phyloP scores from a whole-genome alignment of 2,329 filamentous ascomycete species.

The Chaetomiaceae sp. region DNA sequence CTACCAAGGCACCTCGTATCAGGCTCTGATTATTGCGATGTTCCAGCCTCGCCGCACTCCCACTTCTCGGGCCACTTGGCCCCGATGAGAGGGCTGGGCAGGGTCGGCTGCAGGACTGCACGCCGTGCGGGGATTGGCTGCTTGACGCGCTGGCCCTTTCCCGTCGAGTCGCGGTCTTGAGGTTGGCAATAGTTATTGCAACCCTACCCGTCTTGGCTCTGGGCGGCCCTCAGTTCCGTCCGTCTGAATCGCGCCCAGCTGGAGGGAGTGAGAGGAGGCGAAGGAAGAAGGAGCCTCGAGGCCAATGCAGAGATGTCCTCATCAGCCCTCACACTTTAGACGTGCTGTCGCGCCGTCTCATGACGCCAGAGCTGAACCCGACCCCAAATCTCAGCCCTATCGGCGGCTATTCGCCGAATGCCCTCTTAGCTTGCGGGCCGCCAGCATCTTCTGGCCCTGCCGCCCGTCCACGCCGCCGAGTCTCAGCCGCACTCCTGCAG shows the following conservation, averaged over 20 bases:
- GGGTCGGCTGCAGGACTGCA: not conserved
- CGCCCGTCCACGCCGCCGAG: not conserved
- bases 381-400: conserved; percentile 17
- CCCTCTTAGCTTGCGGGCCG: not conserved
- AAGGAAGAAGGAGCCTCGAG: too few species aligned
- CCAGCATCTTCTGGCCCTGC: not conserved
- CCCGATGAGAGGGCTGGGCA: not conserved
- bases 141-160: not conserved
- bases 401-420: conserved; percentile 13
- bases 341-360: not conserved
- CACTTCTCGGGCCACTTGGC: too few species aligned
- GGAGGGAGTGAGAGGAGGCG: not conserved
- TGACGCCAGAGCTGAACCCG: not conserved
- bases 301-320: too few species aligned
- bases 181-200: not conserved
- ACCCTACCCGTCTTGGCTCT: not conserved
- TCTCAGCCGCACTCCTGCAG: conserved; percentile 10
- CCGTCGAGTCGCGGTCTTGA: not conserved
- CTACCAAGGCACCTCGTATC: too few species aligned
- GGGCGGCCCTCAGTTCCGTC: not conserved
- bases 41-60: not conserved
- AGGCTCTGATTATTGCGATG: too few species aligned
- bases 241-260: not conserved
- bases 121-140: too few species aligned
- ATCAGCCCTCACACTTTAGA: not conserved